These are phyloP conservation scores for Neonectria faginata DNA, from an alignment of 2,329 filamentous ascomycete genomes.

Conservation along the genomic window DNA sequence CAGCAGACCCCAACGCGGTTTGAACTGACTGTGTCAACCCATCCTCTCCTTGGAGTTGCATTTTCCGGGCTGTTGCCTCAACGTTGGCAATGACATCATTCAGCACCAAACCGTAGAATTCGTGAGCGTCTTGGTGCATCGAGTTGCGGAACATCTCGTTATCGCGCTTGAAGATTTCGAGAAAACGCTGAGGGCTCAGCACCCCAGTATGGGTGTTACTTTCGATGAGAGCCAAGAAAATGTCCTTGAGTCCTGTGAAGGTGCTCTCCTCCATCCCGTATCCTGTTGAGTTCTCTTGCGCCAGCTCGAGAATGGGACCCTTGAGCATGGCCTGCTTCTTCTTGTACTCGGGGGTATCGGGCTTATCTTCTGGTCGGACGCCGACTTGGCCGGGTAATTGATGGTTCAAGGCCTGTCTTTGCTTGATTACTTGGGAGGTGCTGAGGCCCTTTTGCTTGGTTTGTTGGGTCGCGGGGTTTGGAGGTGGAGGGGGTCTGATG, in stretches of 20 bases:
- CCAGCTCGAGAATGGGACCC: constrained; percentile 87
- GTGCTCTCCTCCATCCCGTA: constrained; percentile 96
- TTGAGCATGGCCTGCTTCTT: constrained; percentile 94
- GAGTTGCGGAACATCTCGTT: constrained; percentile 98
- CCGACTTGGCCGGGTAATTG: constrained; percentile 66
- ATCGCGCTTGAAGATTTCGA: constrained; percentile 92
- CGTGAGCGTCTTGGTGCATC: constrained; percentile 98
- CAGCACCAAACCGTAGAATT: constrained; percentile 94
- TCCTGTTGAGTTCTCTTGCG: constrained; percentile 79
- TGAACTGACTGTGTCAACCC: constrained; percentile 65
- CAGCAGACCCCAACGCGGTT: constrained; percentile 49
- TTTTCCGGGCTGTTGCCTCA: constrained; percentile 82
- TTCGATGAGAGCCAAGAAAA: constrained; percentile 89
- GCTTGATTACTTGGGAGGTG: constrained; percentile 67
- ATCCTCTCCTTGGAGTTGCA: constrained; percentile 57
- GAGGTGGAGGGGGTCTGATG: constrained; percentile 68
- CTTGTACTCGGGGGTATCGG: constrained; percentile 95
- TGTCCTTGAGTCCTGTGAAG: constrained; percentile 95
- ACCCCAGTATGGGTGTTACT: constrained; percentile 87
- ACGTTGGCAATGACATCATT: constrained; percentile 97
- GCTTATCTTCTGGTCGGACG: constrained; percentile 85
- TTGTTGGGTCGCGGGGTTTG: constrained; percentile 53
- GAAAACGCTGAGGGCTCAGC: constrained; percentile 89
- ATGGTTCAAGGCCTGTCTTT: constrained; percentile 67
- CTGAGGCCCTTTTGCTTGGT: constrained; percentile 64